phyloP scores from a whole-genome alignment of 768 basidiomycete genomes.

The Lactarius pseudohatsudake region DNA sequence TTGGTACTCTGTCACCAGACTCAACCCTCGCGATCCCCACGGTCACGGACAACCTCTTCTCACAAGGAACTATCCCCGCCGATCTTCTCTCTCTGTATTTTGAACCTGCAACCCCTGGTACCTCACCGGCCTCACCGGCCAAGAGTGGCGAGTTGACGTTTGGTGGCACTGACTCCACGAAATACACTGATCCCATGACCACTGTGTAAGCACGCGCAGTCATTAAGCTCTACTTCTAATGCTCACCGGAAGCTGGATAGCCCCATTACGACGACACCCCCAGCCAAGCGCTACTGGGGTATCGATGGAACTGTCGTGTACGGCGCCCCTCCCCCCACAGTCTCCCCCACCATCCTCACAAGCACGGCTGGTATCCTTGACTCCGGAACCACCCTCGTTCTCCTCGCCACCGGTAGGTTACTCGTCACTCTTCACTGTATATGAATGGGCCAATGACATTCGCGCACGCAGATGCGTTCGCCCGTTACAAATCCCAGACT shows the following conservation, averaged over 20 bases:
- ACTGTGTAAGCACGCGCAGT: conserved; percentile 25
- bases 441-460: conserved; percentile 31
- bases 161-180: conserved; percentile 37
- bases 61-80: conserved; percentile 31
- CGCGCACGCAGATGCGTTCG: conserved; percentile 34
- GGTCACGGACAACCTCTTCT: conserved; percentile 39
- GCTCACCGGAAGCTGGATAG: conserved; percentile 21
- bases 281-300: conserved; percentile 34
- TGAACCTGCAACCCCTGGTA: conserved; percentile 28
- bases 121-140: conserved; percentile 2
- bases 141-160: conserved; percentile 39
- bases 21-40: conserved; percentile 43
- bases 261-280: conserved; percentile 31
- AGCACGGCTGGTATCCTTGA: conserved; percentile 36
- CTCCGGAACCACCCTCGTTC: conserved; percentile 35
- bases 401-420: conserved; percentile 29
- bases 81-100: conserved; percentile 34
- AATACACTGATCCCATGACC: conserved; percentile 35
- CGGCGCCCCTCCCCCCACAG: conserved; percentile 21
- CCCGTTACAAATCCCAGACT: conserved; percentile 34
- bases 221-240: neutral
- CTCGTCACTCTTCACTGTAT: conserved; percentile 13
- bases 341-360: conserved; percentile 27
- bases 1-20: conserved; percentile 38
- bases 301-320: conserved; percentile 34